A percentile compares a stretch with the other conserved stretches of the same genome.
These are phyloP conservation scores for Botryobasidium botryosum DNA, from an alignment of 768 basidiomycete species.

Conservation along the genomic window DNA sequence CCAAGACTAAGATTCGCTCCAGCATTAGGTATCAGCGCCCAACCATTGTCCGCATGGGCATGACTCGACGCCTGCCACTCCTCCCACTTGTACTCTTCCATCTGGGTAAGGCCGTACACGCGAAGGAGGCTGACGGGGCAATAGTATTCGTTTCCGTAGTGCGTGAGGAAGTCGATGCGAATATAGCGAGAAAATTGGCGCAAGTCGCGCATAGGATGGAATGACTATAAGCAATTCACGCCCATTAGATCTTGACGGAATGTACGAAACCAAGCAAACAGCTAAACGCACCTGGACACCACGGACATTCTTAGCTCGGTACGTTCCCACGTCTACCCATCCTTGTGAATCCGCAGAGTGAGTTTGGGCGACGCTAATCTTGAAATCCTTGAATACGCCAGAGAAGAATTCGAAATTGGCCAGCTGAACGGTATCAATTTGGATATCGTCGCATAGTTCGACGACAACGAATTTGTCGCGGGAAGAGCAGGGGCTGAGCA, in stretches of 20 bases:
- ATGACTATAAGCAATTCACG: constrained; percentile 47
- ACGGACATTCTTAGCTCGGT: constrained; percentile 68
- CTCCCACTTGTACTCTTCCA: constrained; percentile 93
- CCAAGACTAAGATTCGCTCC: no score
- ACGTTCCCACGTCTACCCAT: constrained; percentile 65
- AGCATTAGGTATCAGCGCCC: no score
- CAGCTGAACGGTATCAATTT: constrained; percentile 89
- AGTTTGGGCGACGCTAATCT: constrained; percentile 49
- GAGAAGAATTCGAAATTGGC: constrained; percentile 98
- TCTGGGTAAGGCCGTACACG: constrained; percentile 89
- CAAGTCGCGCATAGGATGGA: constrained; percentile 55
- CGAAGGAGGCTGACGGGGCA: constrained; percentile 87
- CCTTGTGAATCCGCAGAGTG: constrained; percentile 41
- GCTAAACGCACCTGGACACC: constrained; percentile 64
- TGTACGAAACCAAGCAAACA: background rate
- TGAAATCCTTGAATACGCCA: constrained; percentile 86
- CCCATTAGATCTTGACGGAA: background rate
- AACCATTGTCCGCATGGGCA: no score
- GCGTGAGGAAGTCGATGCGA: constrained; percentile 81
- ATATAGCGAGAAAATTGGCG: constrained; percentile 85
- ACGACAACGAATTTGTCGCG: constrained; percentile 65
- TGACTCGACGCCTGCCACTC: constrained; percentile 39
- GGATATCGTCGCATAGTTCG: constrained; percentile 93
- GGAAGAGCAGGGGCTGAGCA: constrained; percentile 79
- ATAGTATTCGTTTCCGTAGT: constrained; percentile 91